Evolutionary conservation across 352 stramenopile genomes (phyloP).

Genomic region (Elongisporangium senticosum): DNA sequence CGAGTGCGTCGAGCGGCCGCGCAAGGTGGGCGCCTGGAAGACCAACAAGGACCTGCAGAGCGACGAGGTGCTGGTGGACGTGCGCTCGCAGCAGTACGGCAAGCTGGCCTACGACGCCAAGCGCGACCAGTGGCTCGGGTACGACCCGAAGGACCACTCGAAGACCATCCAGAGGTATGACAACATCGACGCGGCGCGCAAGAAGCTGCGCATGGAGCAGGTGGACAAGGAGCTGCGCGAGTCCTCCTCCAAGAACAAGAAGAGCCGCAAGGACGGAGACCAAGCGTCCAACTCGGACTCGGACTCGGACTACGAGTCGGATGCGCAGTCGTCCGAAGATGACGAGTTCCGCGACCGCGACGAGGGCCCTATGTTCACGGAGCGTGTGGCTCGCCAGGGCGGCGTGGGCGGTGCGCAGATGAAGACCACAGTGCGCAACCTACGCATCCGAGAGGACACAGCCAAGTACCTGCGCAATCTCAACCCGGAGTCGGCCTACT

Average conservation of each 20-base stretch:
- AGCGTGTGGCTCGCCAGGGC: constrained; percentile 92
- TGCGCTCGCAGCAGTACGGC: constrained; percentile 84
- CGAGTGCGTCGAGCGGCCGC: constrained; percentile 91
- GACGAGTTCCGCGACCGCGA: constrained; percentile 91
- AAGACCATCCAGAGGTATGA: constrained; percentile 78
- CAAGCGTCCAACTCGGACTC: constrained; percentile 68
- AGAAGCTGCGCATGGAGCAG: constrained; percentile 75
- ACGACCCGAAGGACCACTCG: constrained; percentile 77
- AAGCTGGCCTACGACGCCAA: constrained; percentile 98
- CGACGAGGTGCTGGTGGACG: constrained; percentile 83
- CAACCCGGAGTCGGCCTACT: constrained; percentile 97
- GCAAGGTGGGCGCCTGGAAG: constrained; percentile 90
- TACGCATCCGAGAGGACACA: constrained; percentile 99
- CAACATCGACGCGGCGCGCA: constrained; percentile 73
- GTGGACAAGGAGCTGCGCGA: constrained; percentile 65
- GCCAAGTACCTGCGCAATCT: constrained; percentile 99
- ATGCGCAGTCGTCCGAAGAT: constrained; percentile 80
- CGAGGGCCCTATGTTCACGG: constrained; percentile 91
- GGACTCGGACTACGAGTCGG: constrained; percentile 87
- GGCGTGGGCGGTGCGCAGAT: constrained; percentile 97
- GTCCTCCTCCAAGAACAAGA: constrained; percentile 37
- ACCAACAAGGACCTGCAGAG: constrained; percentile 85
- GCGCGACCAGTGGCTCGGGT: constrained; percentile 96
- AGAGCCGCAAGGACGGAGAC: constrained; percentile 15
- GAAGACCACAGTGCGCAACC: constrained; percentile 96